A percentile compares a stretch with the other conserved stretches of the same genome.
phyloP scores from a whole-genome alignment of 495 filamentous ascomycete genomes.

The Aspergillus funiculosus region DNA sequence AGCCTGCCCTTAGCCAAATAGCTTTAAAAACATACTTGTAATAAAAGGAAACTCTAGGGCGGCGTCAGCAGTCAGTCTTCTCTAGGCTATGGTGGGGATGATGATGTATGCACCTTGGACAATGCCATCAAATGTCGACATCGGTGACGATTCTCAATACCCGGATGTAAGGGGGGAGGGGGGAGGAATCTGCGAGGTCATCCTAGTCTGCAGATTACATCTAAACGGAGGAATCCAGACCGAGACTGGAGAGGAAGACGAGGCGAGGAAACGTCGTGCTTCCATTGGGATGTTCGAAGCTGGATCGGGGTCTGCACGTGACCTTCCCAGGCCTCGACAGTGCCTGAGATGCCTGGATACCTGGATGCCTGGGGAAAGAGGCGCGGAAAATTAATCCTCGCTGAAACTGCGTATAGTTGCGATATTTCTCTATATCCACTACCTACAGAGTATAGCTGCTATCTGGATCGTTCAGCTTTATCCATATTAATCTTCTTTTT shows the following conservation, averaged over 20 bases:
- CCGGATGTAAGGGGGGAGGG: not conserved
- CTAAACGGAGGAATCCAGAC: not conserved
- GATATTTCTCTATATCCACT: too few species aligned
- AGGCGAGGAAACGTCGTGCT: too few species aligned
- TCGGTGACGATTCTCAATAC: constrained; percentile 23
- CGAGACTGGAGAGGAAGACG: not conserved
- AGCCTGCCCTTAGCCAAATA: too few species aligned
- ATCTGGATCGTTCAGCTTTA: too few species aligned
- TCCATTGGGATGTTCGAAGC: too few species aligned
- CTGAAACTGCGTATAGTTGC: too few species aligned
- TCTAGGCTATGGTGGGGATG: constrained; percentile 4
- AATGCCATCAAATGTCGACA: constrained; percentile 80
- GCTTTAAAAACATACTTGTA: constrained; percentile 33
- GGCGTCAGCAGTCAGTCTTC: constrained; percentile 11
- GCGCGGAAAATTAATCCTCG: too few species aligned
- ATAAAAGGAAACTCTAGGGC: constrained; percentile 41
- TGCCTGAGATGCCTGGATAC: too few species aligned
- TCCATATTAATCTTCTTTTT: not conserved
- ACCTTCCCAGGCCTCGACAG: too few species aligned
- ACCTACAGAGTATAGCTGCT: too few species aligned
- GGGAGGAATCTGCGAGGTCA: not conserved
- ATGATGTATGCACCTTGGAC: constrained; percentile 43
- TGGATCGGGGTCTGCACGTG: constrained; percentile 1
- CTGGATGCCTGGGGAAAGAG: too few species aligned
- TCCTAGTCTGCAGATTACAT: not conserved